A percentile compares a stretch with the other conserved stretches of the same genome.
Evolutionary conservation across 441 rosid genomes (phyloP).

Genomic region (Erysimum pusillum): DNA sequence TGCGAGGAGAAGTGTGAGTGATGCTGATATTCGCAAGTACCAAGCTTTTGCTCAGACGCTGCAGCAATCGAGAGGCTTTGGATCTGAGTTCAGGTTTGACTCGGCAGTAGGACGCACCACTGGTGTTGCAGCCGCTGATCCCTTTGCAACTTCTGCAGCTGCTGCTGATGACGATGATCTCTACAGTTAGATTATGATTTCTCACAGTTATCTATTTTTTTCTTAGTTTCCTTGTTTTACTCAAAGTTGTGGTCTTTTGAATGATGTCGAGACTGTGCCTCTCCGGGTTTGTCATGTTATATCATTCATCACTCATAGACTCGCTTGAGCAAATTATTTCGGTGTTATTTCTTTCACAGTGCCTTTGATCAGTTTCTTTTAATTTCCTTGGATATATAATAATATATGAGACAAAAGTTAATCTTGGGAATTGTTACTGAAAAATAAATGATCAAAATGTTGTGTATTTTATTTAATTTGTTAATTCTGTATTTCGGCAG

Average conservation of each 20-base stretch:
- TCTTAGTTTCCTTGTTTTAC: background rate
- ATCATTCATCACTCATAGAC: slow-evolving; percentile 7
- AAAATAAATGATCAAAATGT: background rate
- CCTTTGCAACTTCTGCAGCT: slow-evolving; percentile 53
- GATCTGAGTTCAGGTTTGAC: slow-evolving; percentile 60
- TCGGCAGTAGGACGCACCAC: slow-evolving; percentile 48
- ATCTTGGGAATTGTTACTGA: background rate
- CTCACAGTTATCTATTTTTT: background rate
- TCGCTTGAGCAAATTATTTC: background rate
- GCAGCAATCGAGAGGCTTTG: slow-evolving; percentile 55
- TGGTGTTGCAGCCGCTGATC: slow-evolving; percentile 52
- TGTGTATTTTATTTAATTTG: slow-evolving; percentile 15
- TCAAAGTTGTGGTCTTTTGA: slow-evolving; percentile 11
- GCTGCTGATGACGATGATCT: slow-evolving; percentile 63
- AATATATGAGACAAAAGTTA: background rate
- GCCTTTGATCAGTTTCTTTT: slow-evolving; percentile 7
- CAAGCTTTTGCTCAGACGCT: slow-evolving; percentile 54
- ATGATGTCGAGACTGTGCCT: slow-evolving; percentile 21
- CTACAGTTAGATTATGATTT: slow-evolving; percentile 48
- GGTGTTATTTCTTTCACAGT: slow-evolving; percentile 18
- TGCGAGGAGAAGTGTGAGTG: slow-evolving; percentile 55
- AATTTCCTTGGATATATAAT: background rate
- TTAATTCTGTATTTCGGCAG: slow-evolving; percentile 18
- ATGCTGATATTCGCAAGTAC: slow-evolving; percentile 55
- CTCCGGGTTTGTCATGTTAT: slow-evolving; percentile 4